phyloP scores from a whole-genome alignment of 352 stramenopile genomes.

The Phytopythium kandeliae region DNA sequence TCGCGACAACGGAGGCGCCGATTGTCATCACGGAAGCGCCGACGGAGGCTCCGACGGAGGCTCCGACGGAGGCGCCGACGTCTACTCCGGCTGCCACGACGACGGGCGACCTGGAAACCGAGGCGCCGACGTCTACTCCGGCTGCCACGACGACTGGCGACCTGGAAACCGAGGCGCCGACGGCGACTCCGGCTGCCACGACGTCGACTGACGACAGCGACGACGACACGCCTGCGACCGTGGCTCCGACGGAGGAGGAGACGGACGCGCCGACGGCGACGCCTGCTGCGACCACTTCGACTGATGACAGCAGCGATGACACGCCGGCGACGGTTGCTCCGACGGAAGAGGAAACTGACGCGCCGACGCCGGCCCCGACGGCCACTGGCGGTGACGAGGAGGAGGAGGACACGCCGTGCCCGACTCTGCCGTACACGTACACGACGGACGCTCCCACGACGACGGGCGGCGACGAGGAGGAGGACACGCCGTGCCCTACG shows the following conservation, averaged over 20 bases:
- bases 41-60: too few species aligned
- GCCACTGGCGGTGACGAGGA: not conserved
- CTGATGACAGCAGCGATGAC: constrained; percentile 6
- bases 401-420: constrained; percentile 19
- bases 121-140: constrained; percentile 7
- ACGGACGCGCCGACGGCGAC: constrained; percentile 12
- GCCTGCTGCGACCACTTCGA: constrained; percentile 6
- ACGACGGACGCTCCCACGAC: constrained; percentile 5
- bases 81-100: constrained; percentile 2
- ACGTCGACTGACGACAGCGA: constrained; percentile 1
- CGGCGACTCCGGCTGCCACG: constrained; percentile 6
- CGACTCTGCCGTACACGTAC: too few species aligned
- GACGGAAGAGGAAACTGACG: not conserved
- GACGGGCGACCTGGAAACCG: not conserved
- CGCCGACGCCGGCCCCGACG: constrained; percentile 5
- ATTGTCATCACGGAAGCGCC: too few species aligned
- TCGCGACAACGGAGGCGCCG: constrained; percentile 1
- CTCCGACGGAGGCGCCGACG: constrained; percentile 4
- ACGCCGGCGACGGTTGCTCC: not conserved
- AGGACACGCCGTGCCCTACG: constrained; percentile 22
- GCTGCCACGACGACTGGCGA: constrained; percentile 1
- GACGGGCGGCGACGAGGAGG: constrained; percentile 6
- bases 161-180: constrained; percentile 3
- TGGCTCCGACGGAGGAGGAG: too few species aligned
- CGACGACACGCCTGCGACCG: too few species aligned